phyloP scores from a whole-genome alignment of 23 red algal species.

The Pyropia yezoensis region DNA sequence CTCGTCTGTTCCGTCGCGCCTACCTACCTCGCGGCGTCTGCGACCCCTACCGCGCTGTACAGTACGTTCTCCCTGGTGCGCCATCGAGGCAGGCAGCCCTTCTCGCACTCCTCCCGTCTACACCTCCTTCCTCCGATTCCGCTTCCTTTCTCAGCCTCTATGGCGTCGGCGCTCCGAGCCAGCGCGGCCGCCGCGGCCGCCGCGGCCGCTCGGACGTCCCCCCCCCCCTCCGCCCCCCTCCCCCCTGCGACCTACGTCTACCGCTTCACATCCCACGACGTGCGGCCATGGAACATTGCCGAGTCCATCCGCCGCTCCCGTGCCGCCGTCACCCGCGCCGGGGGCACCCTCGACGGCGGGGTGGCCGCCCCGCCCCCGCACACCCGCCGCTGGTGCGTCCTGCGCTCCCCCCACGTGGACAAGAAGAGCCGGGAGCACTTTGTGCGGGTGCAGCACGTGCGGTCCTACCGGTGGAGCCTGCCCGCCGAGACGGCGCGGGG shows the following conservation, averaged over 20 bases:
- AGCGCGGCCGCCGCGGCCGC: too few species aligned
- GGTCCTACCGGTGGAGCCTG: slow-evolving; percentile 43
- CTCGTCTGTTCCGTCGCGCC: too few species aligned
- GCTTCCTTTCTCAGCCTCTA: too few species aligned
- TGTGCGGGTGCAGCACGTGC: slow-evolving; percentile 34
- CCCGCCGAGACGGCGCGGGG: slow-evolving; percentile 18
- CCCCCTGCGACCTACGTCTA: slow-evolving; percentile 1
- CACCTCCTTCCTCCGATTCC: too few species aligned
- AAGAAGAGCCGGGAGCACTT: slow-evolving; percentile 74
- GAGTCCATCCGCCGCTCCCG: slow-evolving; percentile 25
- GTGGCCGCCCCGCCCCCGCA: slow-evolving; percentile 29
- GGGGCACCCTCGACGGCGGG: slow-evolving; percentile 26
- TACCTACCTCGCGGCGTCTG: too few species aligned
- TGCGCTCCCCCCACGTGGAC: slow-evolving; percentile 68
- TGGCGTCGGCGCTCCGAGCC: too few species aligned
- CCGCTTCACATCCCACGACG: slow-evolving; percentile 46
- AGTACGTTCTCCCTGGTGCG: too few species aligned
- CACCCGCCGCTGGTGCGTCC: slow-evolving; percentile 50
- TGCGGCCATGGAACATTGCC: slow-evolving; percentile 39
- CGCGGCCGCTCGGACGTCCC: too few species aligned
- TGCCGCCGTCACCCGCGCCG: slow-evolving; percentile 32
- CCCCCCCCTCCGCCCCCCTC: too few species aligned
- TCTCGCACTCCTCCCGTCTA: too few species aligned
- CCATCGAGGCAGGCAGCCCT: too few species aligned
- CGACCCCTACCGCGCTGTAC: too few species aligned